Evolutionary conservation across 129 eudicot genomes (phyloP).

Genomic region (Logfia minima): DNA sequence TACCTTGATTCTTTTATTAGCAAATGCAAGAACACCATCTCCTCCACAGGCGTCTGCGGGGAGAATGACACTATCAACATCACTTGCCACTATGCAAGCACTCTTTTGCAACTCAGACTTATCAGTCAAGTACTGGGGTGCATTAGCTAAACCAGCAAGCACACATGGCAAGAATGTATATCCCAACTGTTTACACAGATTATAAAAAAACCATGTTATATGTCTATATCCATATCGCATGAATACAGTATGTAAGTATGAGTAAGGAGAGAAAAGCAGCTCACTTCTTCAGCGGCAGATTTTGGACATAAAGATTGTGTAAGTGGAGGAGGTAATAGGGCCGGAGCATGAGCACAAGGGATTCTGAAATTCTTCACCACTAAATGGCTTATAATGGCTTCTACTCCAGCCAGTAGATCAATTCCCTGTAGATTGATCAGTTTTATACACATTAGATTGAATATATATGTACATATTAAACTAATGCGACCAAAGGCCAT

Average conservation of each 20-base stretch:
- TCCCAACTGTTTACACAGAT: constrained; percentile 57
- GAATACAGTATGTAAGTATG: neutral
- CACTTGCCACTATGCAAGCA: constrained; percentile 61
- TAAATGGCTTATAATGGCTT: constrained; percentile 90
- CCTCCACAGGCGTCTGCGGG: constrained; percentile 90
- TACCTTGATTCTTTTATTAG: constrained; percentile 62
- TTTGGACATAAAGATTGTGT: constrained; percentile 68
- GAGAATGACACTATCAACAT: constrained; percentile 87
- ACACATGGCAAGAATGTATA: constrained; percentile 97
- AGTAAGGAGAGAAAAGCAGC: constrained; percentile 14
- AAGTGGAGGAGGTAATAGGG: constrained; percentile 61
- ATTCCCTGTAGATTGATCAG: constrained; percentile 58
- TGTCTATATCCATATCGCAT: neutral
- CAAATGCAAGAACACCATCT: constrained; percentile 86
- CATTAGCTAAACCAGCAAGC: constrained; percentile 86
- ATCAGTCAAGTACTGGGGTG: constrained; percentile 73
- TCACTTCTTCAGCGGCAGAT: constrained; percentile 97
- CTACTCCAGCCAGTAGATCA: constrained; percentile 93
- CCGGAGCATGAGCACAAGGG: constrained; percentile 99
- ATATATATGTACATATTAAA: neutral
- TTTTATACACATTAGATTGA: neutral
- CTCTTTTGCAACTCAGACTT: constrained; percentile 28
- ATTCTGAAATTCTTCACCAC: constrained; percentile 78
- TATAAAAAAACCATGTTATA: neutral
- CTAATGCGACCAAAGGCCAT: neutral